Base-by-base conservation (phyloP, 2,329 filamentous ascomycete genomes). In the Botryotinia globosa region DNA sequence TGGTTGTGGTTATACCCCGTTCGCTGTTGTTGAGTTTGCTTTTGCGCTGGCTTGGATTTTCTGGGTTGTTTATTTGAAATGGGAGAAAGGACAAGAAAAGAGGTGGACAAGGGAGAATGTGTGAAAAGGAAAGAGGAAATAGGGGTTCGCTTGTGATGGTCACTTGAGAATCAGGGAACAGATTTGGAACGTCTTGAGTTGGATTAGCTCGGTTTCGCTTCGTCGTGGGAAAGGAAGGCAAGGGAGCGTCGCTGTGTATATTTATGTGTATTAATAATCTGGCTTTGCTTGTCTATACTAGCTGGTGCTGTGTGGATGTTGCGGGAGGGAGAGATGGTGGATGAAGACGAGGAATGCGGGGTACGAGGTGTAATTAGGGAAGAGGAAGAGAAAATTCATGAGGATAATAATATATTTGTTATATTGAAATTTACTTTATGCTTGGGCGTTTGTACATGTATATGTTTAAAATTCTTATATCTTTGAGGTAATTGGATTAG, bases 1-100 rank as follows among this genome's bases (percentile, higher is more conserved):
- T 64, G 61, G 29, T 64, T 64, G 61, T 44, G 39, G 39, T 45
- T 64, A 64, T 64, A 64, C 61, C 61, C 61, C n/a, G 61, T 64
- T 64, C 61, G 61, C 39, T 63, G 39, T 45, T 45, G 61, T 44
- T 44, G 59, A 29, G n/a, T 56, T 32, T 56, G 51, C 51, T 29
- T 32, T 42, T 29, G 37, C 51, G 51, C 20, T 63, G n/a, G 61
- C 39, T 45, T 64, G 61, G 39, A 45, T 64, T 45, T 64, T 18
- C 12, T 64, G 32, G 22, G 3, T n/a, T 45, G 9, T 3, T 64
- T n/a, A 25, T 18, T 45, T 64, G 61, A 29, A 9, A 25, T 12
- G 16, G 8, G 39, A 39, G 39, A 64, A 16, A 64, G 4, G 39
- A 42, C 14, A 32, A 44, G 39, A 4, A 44, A n/a, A 22, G 39